Conservation (phyloP, 1,284 basidiomycete species). For the Puccinia coronata region DNA sequence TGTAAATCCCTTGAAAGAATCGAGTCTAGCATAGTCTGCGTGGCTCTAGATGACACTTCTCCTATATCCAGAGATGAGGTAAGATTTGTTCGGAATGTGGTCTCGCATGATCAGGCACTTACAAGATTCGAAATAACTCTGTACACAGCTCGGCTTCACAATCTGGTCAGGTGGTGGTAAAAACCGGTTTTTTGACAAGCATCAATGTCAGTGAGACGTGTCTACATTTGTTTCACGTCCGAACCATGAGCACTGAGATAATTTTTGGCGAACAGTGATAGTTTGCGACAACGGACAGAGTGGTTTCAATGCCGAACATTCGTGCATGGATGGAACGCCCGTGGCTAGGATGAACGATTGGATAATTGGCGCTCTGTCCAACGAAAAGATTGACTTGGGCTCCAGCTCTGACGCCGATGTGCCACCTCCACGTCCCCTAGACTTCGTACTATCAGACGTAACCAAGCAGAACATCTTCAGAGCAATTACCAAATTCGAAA, state of each 20-base stretch:
- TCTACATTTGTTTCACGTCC: neutral
- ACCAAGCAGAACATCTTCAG: constrained; percentile 64
- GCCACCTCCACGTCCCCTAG: constrained; percentile 55
- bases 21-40: constrained; percentile 83
- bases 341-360: constrained; percentile 96
- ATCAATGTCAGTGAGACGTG: constrained; percentile 70
- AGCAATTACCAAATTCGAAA: constrained; percentile 72
- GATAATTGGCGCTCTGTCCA: constrained; percentile 73
- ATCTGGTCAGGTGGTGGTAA: constrained; percentile 90
- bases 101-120: neutral
- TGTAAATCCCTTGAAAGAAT: constrained; percentile 73
- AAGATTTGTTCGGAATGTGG: neutral
- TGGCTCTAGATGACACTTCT: constrained; percentile 78
- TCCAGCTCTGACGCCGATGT: constrained; percentile 60
- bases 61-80: constrained; percentile 80
- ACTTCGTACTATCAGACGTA: constrained; percentile 64
- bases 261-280: constrained; percentile 66
- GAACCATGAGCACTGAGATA: neutral
- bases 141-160: constrained; percentile 62
- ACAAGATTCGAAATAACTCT: neutral
- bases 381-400: constrained; percentile 72
- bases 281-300: constrained; percentile 91
- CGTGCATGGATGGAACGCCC: constrained; percentile 94
- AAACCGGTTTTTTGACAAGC: constrained; percentile 97
- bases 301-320: constrained; percentile 78